These are phyloP conservation scores for Clausena lansium DNA, from an alignment of 345 rosid species.

Conservation along the genomic window DNA sequence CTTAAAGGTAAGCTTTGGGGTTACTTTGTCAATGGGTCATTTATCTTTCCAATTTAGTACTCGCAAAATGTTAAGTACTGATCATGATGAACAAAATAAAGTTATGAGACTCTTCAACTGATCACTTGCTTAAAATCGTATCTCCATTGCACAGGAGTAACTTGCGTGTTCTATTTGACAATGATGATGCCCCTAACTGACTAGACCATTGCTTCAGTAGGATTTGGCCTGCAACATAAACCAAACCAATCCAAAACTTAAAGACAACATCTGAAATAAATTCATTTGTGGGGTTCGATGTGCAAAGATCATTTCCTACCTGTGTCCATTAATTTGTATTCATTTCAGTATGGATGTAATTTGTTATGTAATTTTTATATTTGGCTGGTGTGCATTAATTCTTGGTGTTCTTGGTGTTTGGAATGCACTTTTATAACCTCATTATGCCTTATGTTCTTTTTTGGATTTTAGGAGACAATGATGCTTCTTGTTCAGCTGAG, in stretches of 20 bases:
- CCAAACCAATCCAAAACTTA: not conserved
- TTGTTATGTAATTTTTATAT: not conserved
- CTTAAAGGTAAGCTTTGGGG: constrained; percentile 26
- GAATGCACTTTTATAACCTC: not conserved
- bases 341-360: not conserved
- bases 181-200: not conserved
- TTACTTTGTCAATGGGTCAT: not conserved
- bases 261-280: not conserved
- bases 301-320: not conserved
- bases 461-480: constrained; percentile 24
- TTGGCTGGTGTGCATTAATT: not conserved
- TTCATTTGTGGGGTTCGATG: not conserved
- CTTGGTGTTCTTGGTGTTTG: not conserved
- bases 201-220: not conserved
- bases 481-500: constrained; percentile 25
- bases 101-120: not conserved
- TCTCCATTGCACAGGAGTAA: not conserved
- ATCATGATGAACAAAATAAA: not conserved
- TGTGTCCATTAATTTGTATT: not conserved
- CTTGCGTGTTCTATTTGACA: not conserved
- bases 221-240: not conserved
- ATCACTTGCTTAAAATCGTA: not conserved
- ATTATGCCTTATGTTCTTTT: constrained; percentile 2
- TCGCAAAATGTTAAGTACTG: not conserved
- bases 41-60: not conserved